Conservation (phyloP, 805 yeast genomes). For the Candida nemodendra region DNA sequence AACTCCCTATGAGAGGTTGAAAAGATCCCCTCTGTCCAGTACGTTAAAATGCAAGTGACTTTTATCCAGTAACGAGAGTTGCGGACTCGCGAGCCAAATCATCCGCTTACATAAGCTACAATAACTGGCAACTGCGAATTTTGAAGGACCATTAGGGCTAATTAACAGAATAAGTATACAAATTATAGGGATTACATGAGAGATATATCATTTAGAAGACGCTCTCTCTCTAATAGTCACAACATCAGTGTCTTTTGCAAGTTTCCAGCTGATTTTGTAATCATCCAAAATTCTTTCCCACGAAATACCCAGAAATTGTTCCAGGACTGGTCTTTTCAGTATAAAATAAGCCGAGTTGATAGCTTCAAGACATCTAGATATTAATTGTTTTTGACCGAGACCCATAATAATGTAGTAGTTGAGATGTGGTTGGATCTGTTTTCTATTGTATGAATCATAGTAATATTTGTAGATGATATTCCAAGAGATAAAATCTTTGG, state of each 20-base stretch:
- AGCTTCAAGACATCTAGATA: slow-evolving; percentile 32
- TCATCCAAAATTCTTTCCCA: slow-evolving; percentile 23
- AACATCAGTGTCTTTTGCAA: slow-evolving; percentile 27
- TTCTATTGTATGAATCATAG: too few species aligned
- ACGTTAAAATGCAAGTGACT: too few species aligned
- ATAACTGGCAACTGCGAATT: too few species aligned
- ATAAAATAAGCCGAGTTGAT: slow-evolving; percentile 42
- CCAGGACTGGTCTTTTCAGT: slow-evolving; percentile 28
- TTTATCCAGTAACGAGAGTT: too few species aligned
- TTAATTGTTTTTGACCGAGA: slow-evolving; percentile 38
- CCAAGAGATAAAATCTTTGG: slow-evolving; percentile 34
- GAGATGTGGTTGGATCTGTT: slow-evolving; percentile 10
- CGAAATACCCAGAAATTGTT: slow-evolving; percentile 31
- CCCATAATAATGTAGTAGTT: slow-evolving; percentile 37
- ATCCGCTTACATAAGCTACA: too few species aligned
- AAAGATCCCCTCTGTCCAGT: too few species aligned
- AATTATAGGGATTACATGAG: too few species aligned
- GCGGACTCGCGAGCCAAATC: too few species aligned
- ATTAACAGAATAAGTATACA: too few species aligned
- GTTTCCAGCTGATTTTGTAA: slow-evolving; percentile 34
- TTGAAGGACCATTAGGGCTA: too few species aligned
- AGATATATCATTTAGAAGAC: slow-evolving; percentile 1
- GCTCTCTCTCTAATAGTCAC: slow-evolving; percentile 25
- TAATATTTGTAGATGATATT: slow-evolving; percentile 21
- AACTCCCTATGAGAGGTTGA: too few species aligned